These are phyloP conservation scores for Murraya paniculata DNA, from an alignment of 345 rosid genomes.

Conservation along the genomic window DNA sequence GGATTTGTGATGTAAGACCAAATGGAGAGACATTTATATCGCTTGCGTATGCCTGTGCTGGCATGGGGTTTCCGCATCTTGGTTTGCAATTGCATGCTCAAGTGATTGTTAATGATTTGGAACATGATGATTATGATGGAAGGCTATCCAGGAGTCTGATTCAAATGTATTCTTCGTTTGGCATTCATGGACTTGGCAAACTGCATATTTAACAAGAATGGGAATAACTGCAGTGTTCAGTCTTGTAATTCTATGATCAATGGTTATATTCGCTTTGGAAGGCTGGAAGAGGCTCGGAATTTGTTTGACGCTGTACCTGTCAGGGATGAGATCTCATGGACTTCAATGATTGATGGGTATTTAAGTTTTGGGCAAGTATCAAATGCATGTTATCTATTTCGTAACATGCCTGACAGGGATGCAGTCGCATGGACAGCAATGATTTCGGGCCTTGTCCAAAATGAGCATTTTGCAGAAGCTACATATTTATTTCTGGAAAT, in stretches of 20 bases:
- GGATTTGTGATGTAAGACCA: constrained; percentile 28
- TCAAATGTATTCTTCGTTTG: constrained; percentile 61
- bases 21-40: constrained; percentile 69
- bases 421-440: constrained; percentile 56
- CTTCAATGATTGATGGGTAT: constrained; percentile 52
- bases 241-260: constrained; percentile 45
- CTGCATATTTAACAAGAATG: constrained; percentile 34
- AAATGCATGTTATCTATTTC: constrained; percentile 32
- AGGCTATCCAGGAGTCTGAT: constrained; percentile 65
- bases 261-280: constrained; percentile 42
- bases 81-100: constrained; percentile 67
- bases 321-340: constrained; percentile 53
- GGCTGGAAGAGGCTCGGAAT: constrained; percentile 40
- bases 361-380: constrained; percentile 33
- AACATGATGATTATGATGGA: constrained; percentile 49
- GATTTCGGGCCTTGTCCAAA: constrained; percentile 51
- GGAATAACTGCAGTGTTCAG: constrained; percentile 23
- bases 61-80: constrained; percentile 41
- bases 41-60: constrained; percentile 73
- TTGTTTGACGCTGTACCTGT: constrained; percentile 39
- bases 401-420: constrained; percentile 46
- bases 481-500: constrained; percentile 34
- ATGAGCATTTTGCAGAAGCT: constrained; percentile 50
- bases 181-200: constrained; percentile 54
- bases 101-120: constrained; percentile 41